Evolutionary conservation across 345 rosid genomes (phyloP).

Genomic region (Eucalyptus victrix): DNA sequence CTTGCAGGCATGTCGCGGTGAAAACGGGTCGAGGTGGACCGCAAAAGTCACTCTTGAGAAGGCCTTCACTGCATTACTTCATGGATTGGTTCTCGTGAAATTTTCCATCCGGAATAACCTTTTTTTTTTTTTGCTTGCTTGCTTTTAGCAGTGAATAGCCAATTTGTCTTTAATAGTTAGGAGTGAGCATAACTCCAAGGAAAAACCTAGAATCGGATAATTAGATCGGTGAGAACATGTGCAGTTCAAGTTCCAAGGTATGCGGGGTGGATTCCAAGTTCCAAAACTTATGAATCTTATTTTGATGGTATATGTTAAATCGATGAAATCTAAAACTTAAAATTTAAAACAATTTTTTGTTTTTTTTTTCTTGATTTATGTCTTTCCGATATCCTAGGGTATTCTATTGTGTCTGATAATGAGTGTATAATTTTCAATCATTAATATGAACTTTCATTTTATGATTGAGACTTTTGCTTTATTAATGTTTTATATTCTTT

Average conservation of each 20-base stretch:
- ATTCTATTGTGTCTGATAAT: no score
- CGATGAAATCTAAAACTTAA: not conserved
- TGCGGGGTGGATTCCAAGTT: fast-evolving
- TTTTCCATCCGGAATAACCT: not conserved
- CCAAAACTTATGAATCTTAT: no score
- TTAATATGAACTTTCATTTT: no score
- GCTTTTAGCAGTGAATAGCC: not conserved
- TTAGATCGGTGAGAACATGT: no score
- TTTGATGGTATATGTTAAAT: no score
- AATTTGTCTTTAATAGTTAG: not conserved
- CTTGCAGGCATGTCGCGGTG: not conserved
- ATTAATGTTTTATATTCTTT: no score
- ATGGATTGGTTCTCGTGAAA: not conserved
- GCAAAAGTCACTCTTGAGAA: not conserved
- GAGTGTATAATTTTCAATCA: no score
- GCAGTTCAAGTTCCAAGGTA: no score
- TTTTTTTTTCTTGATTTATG: not conserved
- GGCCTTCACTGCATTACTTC: not conserved
- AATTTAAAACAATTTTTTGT: no score
- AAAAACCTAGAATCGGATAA: not conserved
- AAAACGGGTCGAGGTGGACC: not conserved
- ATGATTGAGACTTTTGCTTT: no score
- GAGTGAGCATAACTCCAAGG: no score
- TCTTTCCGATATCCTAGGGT: no score
- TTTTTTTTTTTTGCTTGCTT: not conserved